Evolutionary conservation across 2,329 filamentous ascomycete genomes (phyloP).

Genomic region (Monosporascus sp.): DNA sequence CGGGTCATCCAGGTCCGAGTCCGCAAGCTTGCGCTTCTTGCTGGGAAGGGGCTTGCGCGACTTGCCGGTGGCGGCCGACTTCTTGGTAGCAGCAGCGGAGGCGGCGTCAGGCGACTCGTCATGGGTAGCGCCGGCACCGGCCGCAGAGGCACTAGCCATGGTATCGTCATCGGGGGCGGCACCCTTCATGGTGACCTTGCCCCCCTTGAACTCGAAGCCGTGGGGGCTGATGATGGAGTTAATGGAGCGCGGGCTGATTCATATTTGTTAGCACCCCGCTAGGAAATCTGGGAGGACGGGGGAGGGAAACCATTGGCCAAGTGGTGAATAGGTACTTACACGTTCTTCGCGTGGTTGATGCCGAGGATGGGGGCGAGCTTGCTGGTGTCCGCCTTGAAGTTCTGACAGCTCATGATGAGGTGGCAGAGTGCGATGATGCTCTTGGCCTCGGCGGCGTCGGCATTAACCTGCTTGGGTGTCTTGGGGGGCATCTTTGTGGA

Average conservation of each 20-base stretch:
- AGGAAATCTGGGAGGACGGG: not conserved
- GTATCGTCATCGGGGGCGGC: not conserved
- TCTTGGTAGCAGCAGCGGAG: not conserved
- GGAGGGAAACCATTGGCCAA: not conserved
- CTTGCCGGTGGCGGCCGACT: not conserved
- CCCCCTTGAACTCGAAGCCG: slow-evolving; percentile 5
- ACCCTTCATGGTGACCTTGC: slow-evolving; percentile 2
- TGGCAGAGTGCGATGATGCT: slow-evolving; percentile 1
- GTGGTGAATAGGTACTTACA: slow-evolving; percentile 1
- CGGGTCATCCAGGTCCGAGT: not conserved
- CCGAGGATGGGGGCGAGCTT: not conserved
- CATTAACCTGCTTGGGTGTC: not conserved
- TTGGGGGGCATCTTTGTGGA: not conserved
- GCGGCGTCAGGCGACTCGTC: not conserved
- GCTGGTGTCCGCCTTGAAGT: slow-evolving; percentile 1
- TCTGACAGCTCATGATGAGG: slow-evolving; percentile 3
- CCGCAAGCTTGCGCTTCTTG: not conserved
- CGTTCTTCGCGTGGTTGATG: slow-evolving; percentile 2
- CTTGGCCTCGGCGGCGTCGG: not conserved
- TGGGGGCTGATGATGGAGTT: slow-evolving; percentile 2
- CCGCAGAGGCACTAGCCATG: no score
- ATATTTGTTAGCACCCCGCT: not conserved
- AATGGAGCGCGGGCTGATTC: slow-evolving; percentile 2
- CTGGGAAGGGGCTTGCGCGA: not conserved
- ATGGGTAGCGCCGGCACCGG: not conserved